These are phyloP conservation scores for Lathyrus tuberosus DNA, from an alignment of 306 rosid species.

Conservation along the genomic window DNA sequence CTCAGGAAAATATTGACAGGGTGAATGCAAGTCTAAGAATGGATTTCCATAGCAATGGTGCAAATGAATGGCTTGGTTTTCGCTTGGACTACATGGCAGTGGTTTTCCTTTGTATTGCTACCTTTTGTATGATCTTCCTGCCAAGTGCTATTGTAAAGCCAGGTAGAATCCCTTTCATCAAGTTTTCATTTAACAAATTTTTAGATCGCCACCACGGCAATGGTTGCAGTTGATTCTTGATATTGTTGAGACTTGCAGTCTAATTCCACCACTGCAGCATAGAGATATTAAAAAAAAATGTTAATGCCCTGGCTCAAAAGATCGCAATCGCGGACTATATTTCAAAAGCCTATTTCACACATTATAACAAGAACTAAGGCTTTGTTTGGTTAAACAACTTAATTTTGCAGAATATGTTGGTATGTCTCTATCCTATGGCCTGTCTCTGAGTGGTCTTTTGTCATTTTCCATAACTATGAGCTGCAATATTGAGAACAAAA, in stretches of 20 bases:
- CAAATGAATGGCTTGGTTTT: constrained; percentile 89
- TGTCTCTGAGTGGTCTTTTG: constrained; percentile 66
- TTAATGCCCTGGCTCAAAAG: too few relatives aligned
- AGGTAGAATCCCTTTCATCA: constrained; percentile 50
- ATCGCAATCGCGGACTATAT: too few relatives aligned
- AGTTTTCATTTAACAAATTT: background rate
- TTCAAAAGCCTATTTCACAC: too few relatives aligned
- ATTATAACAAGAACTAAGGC: too few relatives aligned
- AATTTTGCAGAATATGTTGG: constrained; percentile 71
- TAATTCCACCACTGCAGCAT: too few relatives aligned
- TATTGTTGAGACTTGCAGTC: too few relatives aligned
- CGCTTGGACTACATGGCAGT: constrained; percentile 75
- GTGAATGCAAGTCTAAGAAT: constrained; percentile 75
- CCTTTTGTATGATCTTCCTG: constrained; percentile 71
- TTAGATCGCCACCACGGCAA: too few relatives aligned
- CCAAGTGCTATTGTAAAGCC: constrained; percentile 74
- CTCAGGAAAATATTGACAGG: constrained; percentile 59
- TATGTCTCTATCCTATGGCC: constrained; percentile 79
- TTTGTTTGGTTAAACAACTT: too few relatives aligned
- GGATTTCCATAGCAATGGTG: constrained; percentile 86
- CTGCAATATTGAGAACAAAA: constrained; percentile 72
- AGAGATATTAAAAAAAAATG: too few relatives aligned
- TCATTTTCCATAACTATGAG: constrained; percentile 60
- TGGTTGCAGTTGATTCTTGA: too few relatives aligned
- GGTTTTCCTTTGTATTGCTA: constrained; percentile 62